phyloP scores from a whole-genome alignment of 1,284 basidiomycete species.

The Exobasidium cylindrosporum region DNA sequence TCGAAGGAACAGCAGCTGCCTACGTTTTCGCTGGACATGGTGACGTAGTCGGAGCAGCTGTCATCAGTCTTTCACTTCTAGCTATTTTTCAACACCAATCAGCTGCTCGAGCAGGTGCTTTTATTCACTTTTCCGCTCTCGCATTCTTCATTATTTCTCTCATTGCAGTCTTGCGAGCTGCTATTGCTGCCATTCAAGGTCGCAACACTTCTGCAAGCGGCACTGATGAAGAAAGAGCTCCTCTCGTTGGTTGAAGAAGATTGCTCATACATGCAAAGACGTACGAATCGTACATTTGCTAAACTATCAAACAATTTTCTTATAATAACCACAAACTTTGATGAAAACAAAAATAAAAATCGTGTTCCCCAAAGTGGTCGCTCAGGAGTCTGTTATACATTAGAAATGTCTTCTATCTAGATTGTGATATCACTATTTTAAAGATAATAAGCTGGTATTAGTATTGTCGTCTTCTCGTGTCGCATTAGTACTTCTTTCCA shows the following conservation, averaged over 20 bases:
- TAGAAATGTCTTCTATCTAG: too few relatives aligned
- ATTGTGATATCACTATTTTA: too few relatives aligned
- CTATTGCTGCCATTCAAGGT: constrained; percentile 60
- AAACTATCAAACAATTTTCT: too few relatives aligned
- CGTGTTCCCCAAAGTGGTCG: too few relatives aligned
- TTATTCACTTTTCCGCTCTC: constrained; percentile 82
- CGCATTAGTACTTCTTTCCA: too few relatives aligned
- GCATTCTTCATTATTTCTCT: constrained; percentile 80
- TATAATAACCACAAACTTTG: too few relatives aligned
- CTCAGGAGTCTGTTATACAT: too few relatives aligned
- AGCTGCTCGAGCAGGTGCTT: constrained; percentile 51
- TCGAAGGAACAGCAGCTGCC: constrained; percentile 83
- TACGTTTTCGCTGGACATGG: constrained; percentile 82
- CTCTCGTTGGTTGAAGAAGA: constrained; percentile 60
- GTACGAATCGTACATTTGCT: too few relatives aligned
- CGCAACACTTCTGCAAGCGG: constrained; percentile 30
- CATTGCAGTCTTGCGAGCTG: constrained; percentile 75
- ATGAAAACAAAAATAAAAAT: too few relatives aligned
- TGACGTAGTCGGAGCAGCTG: constrained; percentile 81
- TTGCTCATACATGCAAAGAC: too few relatives aligned
- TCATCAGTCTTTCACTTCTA: constrained; percentile 74
- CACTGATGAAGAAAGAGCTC: constrained; percentile 79
- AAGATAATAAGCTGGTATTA: too few relatives aligned
- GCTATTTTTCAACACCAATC: constrained; percentile 58
- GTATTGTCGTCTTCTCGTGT: too few relatives aligned